Evolutionary conservation across 108 stramenopile genomes (phyloP).

Genomic region (Nitzschia sp.): DNA sequence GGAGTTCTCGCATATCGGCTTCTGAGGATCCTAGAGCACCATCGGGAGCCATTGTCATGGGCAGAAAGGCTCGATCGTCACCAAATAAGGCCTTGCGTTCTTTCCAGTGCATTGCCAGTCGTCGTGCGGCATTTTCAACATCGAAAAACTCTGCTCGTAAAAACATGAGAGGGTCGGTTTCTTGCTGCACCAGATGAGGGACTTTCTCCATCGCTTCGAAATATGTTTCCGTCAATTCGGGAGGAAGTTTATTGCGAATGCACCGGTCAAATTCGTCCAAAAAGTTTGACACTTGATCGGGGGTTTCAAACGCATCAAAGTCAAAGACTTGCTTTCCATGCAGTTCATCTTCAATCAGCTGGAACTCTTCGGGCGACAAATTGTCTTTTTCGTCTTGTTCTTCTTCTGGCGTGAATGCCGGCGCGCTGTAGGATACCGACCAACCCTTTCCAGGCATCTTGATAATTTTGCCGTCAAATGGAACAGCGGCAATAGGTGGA

Average conservation of each 20-base stretch:
- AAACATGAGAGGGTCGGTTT: slow-evolving; percentile 14
- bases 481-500: too few species aligned
- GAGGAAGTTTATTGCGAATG: not conserved
- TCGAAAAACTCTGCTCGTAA: slow-evolving; percentile 2
- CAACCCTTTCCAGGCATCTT: not conserved
- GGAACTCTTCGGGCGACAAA: not conserved
- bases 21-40: slow-evolving; percentile 6
- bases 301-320: slow-evolving; percentile 1
- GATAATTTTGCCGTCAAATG: too few species aligned
- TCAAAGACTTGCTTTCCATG: not conserved
- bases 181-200: slow-evolving; percentile 5
- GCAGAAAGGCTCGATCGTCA: slow-evolving; percentile 14
- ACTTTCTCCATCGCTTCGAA: slow-evolving; percentile 11
- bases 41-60: slow-evolving; percentile 4
- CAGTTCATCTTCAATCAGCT: not conserved
- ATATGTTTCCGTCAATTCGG: not conserved
- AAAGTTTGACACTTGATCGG: not conserved
- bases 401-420: not conserved
- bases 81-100: slow-evolving; percentile 10
- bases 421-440: slow-evolving; percentile 8
- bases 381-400: slow-evolving; percentile 6
- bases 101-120: slow-evolving; percentile 17
- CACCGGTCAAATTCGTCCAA: not conserved
- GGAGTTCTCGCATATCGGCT: not conserved
- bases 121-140: not conserved